Conservation (phyloP, 73 alveolate species). For the Paramecium primaurelia region DNA sequence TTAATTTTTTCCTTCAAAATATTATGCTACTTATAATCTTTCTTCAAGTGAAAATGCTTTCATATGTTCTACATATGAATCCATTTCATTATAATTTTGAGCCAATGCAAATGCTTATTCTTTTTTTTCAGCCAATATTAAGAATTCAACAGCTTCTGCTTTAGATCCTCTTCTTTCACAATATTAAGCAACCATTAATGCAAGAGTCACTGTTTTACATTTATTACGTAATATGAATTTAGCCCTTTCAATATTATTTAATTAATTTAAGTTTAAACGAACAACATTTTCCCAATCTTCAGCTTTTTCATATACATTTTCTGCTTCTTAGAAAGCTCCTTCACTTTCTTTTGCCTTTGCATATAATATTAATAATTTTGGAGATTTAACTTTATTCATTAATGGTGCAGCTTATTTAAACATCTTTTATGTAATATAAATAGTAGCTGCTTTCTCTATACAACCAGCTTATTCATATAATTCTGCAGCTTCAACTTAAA, state of each 20-base stretch:
- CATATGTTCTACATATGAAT: slow-evolving; percentile 90
- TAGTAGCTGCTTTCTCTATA: slow-evolving; percentile 97
- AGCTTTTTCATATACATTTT: slow-evolving; percentile 94
- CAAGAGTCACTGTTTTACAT: slow-evolving; percentile 89
- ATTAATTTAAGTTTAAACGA: slow-evolving; percentile 83
- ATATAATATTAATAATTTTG: slow-evolving; percentile 90
- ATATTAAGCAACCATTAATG: slow-evolving; percentile 90
- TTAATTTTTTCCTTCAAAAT: slow-evolving; percentile 88
- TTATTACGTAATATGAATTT: slow-evolving; percentile 86
- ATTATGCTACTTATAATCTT: slow-evolving; percentile 88
- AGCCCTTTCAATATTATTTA: slow-evolving; percentile 96
- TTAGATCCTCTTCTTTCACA: slow-evolving; percentile 91
- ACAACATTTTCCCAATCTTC: slow-evolving; percentile 95
- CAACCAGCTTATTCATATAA: slow-evolving; percentile 92
- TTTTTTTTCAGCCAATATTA: slow-evolving; percentile 92
- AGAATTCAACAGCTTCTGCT: slow-evolving; percentile 94
- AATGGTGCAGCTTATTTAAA: slow-evolving; percentile 88
- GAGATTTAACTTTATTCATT: slow-evolving; percentile 90
- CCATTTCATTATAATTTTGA: slow-evolving; percentile 92
- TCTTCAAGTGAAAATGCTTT: slow-evolving; percentile 88
- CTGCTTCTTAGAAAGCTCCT: slow-evolving; percentile 93
- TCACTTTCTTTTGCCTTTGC: slow-evolving; percentile 99
- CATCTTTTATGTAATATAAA: slow-evolving; percentile 84
- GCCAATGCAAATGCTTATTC: slow-evolving; percentile 97
- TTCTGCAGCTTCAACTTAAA: slow-evolving; percentile 95